Conservation (phyloP, 805 yeast species). For the Saccharomycopsis microspora region DNA sequence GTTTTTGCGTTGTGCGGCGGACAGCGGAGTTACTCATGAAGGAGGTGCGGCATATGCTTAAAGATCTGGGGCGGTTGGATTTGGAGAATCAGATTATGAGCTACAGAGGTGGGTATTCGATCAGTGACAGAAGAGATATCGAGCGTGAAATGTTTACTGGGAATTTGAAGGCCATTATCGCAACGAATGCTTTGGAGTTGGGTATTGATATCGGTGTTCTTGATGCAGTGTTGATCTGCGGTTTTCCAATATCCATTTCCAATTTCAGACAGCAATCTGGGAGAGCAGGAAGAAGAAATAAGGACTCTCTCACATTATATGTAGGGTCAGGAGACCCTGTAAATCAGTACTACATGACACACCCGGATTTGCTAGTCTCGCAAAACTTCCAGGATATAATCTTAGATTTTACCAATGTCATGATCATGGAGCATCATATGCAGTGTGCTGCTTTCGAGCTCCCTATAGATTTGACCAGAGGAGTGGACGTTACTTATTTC, state of each 20-base stretch:
- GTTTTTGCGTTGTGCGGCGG: slow-evolving; percentile 78
- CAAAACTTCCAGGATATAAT: slow-evolving; percentile 46
- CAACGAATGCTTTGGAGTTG: slow-evolving; percentile 90
- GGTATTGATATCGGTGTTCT: slow-evolving; percentile 92
- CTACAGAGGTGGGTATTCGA: slow-evolving; percentile 91
- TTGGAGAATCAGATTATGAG: slow-evolving; percentile 66
- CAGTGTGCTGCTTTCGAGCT: slow-evolving; percentile 92
- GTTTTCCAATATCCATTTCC: slow-evolving; percentile 81
- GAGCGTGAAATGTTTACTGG: slow-evolving; percentile 90
- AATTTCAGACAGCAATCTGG: slow-evolving; percentile 95
- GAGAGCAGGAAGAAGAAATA: slow-evolving; percentile 84
- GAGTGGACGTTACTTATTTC: slow-evolving; percentile 9
- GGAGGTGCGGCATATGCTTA: slow-evolving; percentile 52
- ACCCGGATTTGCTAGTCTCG: slow-evolving; percentile 44
- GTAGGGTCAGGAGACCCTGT: slow-evolving; percentile 78
- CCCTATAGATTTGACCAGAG: slow-evolving; percentile 40
- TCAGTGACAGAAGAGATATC: slow-evolving; percentile 73
- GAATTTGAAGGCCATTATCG: slow-evolving; percentile 70
- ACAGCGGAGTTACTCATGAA: slow-evolving; percentile 84
- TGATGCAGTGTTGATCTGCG: slow-evolving; percentile 87
- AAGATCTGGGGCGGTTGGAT: slow-evolving; percentile 24
- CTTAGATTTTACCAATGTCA: slow-evolving; percentile 46
- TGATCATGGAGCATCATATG: slow-evolving; percentile 69
- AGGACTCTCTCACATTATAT: slow-evolving; percentile 75
- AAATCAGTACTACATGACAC: slow-evolving; percentile 66